Evolutionary conservation across 192 early-diverging fungal genomes (phyloP).

Genomic region (Entomortierella parvispora): DNA sequence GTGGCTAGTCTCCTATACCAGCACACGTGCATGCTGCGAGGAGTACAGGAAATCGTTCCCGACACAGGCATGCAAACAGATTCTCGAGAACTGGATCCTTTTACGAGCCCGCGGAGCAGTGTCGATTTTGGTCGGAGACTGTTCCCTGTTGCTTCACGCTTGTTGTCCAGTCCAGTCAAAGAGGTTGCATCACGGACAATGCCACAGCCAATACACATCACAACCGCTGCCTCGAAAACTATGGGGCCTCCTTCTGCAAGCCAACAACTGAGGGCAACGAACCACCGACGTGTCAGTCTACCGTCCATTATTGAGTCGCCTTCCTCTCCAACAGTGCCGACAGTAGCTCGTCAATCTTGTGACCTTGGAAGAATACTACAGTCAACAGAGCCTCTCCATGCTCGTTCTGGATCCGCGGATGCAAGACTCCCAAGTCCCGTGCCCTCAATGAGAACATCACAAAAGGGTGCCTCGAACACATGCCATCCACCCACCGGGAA

Average conservation of each 20-base stretch:
- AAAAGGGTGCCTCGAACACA: no score
- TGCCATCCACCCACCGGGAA: no score
- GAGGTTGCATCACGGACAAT: no score
- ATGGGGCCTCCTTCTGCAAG: neutral
- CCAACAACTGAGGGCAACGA: neutral
- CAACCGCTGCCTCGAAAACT: neutral
- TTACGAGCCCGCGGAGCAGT: conserved; percentile 34
- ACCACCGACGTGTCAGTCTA: conserved; percentile 42
- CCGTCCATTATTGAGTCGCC: conserved; percentile 42
- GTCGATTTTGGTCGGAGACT: conserved; percentile 37
- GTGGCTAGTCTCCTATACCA: conserved; percentile 49
- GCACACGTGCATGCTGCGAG: conserved; percentile 37
- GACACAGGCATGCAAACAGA: conserved; percentile 3
- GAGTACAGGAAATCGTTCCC: conserved; percentile 21
- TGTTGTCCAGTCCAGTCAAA: no score
- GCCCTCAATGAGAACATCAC: neutral
- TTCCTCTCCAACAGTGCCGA: conserved; percentile 9
- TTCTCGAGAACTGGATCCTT: conserved; percentile 8
- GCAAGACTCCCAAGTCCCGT: neutral
- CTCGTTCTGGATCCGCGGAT: neutral
- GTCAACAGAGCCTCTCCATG: conserved; percentile 14
- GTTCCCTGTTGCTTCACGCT: conserved; percentile 17
- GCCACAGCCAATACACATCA: no score
- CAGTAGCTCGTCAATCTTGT: conserved; percentile 29
- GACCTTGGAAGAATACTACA: conserved; percentile 21